These are phyloP conservation scores for Serendipita sp. DNA, from an alignment of 768 basidiomycete species.

Conservation along the genomic window DNA sequence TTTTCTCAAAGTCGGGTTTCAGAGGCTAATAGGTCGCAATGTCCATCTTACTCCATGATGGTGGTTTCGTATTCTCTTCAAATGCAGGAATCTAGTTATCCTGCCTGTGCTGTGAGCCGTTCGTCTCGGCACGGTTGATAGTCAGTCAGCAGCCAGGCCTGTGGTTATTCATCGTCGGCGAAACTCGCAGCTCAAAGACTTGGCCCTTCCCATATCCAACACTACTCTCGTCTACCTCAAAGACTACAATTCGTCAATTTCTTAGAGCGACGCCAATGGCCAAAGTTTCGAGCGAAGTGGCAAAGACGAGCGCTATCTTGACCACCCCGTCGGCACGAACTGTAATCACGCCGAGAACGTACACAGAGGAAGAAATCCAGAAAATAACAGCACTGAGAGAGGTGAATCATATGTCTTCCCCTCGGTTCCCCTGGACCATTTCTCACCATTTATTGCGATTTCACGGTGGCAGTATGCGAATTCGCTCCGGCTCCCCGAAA, in stretches of 20 bases:
- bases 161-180: no score
- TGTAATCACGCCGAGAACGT: conserved; percentile 38
- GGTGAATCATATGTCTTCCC: conserved; percentile 24
- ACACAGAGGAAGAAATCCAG: conserved; percentile 44
- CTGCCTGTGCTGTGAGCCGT: no score
- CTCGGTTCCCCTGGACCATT: conserved; percentile 4
- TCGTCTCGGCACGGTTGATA: not conserved
- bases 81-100: no score
- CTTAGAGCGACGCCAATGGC: not conserved
- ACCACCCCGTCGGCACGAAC: conserved; percentile 40
- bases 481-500: conserved; percentile 42
- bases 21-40: no score
- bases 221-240: not conserved
- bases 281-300: conserved; percentile 19
- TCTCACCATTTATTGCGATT: not conserved
- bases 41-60: no score
- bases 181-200: not conserved
- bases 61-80: no score
- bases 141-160: not conserved
- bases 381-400: conserved; percentile 46
- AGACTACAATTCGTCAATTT: not conserved
- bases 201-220: not conserved
- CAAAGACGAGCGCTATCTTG: conserved; percentile 32
- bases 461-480: conserved; percentile 40
- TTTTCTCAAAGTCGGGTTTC: no score